A percentile compares a stretch with the other conserved stretches of the same genome.
Conservation (phyloP, 2,329 filamentous ascomycete genomes). For the Pleoardoris graminearum region DNA sequence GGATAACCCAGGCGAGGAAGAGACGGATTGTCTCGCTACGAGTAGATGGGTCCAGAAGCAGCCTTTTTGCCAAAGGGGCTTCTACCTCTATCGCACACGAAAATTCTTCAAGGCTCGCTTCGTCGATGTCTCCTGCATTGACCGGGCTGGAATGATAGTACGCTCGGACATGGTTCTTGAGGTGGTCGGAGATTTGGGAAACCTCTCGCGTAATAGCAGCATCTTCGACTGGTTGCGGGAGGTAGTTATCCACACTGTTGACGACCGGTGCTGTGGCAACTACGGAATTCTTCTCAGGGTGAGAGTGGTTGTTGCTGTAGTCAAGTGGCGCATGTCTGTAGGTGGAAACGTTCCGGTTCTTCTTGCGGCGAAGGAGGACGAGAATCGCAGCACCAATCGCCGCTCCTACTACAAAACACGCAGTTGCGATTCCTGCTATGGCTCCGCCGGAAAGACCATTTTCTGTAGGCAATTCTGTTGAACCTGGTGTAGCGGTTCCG, state of each 20-base stretch:
- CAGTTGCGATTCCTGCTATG: constrained; percentile 26
- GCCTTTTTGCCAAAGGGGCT: constrained; percentile 2
- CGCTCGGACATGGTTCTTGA: constrained; percentile 30
- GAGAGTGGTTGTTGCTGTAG: neutral
- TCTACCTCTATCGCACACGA: constrained; percentile 14
- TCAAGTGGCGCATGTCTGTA: neutral
- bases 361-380: constrained; percentile 20
- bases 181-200: constrained; percentile 29
- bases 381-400: constrained; percentile 14
- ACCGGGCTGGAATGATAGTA: constrained; percentile 22
- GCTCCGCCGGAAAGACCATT: constrained; percentile 16
- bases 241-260: constrained; percentile 16
- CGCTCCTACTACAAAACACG: constrained; percentile 20
- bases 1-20: constrained; percentile 20
- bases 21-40: constrained; percentile 20
- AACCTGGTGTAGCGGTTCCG: neutral
- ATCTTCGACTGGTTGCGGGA: constrained; percentile 29
- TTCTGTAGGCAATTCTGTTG: neutral
- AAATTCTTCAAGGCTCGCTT: constrained; percentile 11
- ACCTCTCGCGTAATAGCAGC: constrained; percentile 22
- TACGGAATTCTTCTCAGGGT: neutral
- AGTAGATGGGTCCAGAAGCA: constrained; percentile 15
- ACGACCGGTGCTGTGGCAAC: neutral
- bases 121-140: constrained; percentile 6
- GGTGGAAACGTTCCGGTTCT: constrained; percentile 5